Evolutionary conservation across 202 grass and related monocot species (phyloP), one percentile per base, ranked within the genome.

Genomic region (Zoysia matrella): DNA sequence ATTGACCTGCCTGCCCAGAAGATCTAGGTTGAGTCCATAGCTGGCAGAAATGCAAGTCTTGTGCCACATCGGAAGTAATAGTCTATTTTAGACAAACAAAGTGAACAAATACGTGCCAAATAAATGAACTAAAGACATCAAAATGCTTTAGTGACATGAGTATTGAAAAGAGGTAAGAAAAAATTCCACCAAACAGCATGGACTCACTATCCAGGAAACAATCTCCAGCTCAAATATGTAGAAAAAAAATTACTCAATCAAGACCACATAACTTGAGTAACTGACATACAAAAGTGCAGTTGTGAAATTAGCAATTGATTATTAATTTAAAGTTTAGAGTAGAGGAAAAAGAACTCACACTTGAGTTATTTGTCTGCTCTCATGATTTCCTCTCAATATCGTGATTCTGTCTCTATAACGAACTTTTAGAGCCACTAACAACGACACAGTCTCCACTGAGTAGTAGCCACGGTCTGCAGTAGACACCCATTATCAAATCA

Each of bases 401-500:
- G 22, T 30, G 22, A 30, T 30, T 30, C 22, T 30, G 22, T 30
- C 22, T 30, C 22, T 30, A 30, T 30, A 30, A 30, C 22, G 22
- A 30, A 30, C 22, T 30, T 30, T 30, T 30, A 30, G 22, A 30
- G 22, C 22, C 22, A 30, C 22, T 30, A 30, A 30, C 22, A 30
- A 30, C 22, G 22, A 30, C 22, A 30, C 22, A 30, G 22, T 30
- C 22, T 30, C 22, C 22, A 30, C 22, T 30, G 22, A 30, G 22
- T 30, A 30, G 22, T 30, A 30, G 22, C 22, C 75, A 77, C 91
- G 92, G 74, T 97, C 94, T 97, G 77, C 74, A 88, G 51, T 51
- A 97, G 64, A 82, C 54, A 49, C 9, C 51, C 60, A 61, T 14
- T 79, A 55, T 82, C 22, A 84, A 65, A 82, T 52, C 48, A 82